Percentiles rank a stretch among this genome's conserved stretches.
These are phyloP conservation scores for Melastoma candidum DNA, from an alignment of 441 rosid species.

Conservation along the genomic window DNA sequence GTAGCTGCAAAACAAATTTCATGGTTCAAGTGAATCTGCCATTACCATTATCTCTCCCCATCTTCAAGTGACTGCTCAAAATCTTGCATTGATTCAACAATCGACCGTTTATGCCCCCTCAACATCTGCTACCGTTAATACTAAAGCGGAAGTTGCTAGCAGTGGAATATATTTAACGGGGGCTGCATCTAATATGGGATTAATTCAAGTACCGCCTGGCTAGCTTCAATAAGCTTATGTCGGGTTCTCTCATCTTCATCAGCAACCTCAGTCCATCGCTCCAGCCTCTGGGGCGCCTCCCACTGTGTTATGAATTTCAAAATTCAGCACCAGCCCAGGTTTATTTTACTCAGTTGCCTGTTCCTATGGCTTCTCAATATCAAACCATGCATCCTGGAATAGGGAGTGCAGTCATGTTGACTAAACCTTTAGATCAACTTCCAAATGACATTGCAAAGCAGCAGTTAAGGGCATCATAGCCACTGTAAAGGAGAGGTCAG, in stretches of 20 bases:
- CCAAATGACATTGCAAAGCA: slow-evolving; percentile 49
- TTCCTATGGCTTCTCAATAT: slow-evolving; percentile 65
- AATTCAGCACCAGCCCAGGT: slow-evolving; percentile 65
- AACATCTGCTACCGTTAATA: slow-evolving; percentile 38
- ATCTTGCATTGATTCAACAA: slow-evolving; percentile 40
- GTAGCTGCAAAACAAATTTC: slow-evolving; percentile 46
- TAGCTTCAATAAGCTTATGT: slow-evolving; percentile 71
- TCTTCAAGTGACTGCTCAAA: slow-evolving; percentile 41
- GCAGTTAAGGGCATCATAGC: slow-evolving; percentile 71
- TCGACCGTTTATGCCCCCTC: slow-evolving; percentile 41
- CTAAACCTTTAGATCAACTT: slow-evolving; percentile 53
- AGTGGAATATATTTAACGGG: slow-evolving; percentile 49
- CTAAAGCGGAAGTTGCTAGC: slow-evolving; percentile 55
- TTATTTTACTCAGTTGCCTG: slow-evolving; percentile 63
- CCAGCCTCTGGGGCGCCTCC: slow-evolving; percentile 39
- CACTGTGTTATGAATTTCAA: slow-evolving; percentile 48
- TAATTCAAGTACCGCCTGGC: slow-evolving; percentile 55
- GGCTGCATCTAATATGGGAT: slow-evolving; percentile 40
- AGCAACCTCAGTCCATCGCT: slow-evolving; percentile 66
- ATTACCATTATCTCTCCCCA: slow-evolving; percentile 32
- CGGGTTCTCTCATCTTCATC: slow-evolving; percentile 76
- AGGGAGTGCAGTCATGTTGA: slow-evolving; percentile 37
- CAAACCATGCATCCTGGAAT: slow-evolving; percentile 63
- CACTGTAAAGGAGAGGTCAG: slow-evolving; percentile 27
- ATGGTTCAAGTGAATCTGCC: slow-evolving; percentile 42